Evolutionary conservation across 2,329 filamentous ascomycete genomes (phyloP).

Genomic region (Fusarium paranaense): DNA sequence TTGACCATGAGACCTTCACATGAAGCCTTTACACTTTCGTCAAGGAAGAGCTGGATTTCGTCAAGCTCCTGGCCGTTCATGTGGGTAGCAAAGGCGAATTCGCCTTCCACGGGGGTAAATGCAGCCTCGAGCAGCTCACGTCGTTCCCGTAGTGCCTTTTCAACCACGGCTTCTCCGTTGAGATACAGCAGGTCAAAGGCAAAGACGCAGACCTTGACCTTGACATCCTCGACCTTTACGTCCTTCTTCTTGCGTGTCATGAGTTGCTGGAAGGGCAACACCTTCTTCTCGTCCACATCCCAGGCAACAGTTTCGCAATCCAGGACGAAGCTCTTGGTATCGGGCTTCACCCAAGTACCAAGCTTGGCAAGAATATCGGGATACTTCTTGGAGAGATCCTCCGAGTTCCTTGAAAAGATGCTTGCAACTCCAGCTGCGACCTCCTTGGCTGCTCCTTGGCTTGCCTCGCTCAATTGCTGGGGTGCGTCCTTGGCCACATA

Average conservation of each 20-base stretch:
- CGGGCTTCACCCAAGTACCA: slow-evolving; percentile 87
- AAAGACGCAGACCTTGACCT: slow-evolving; percentile 96
- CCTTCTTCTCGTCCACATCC: slow-evolving; percentile 95
- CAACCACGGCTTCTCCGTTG: slow-evolving; percentile 90
- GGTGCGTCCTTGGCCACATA: slow-evolving; percentile 87
- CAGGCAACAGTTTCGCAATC: slow-evolving; percentile 98
- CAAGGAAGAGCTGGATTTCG: slow-evolving; percentile 90
- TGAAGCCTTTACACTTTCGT: slow-evolving; percentile 94
- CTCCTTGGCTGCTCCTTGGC: slow-evolving; percentile 72
- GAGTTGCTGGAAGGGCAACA: slow-evolving; percentile 95
- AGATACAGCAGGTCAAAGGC: slow-evolving; percentile 95
- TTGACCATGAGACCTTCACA: slow-evolving; percentile 99
- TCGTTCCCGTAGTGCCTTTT: slow-evolving; percentile 86
- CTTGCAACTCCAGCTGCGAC: slow-evolving; percentile 81
- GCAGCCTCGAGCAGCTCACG: slow-evolving; percentile 79
- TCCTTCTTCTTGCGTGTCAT: slow-evolving; percentile 99
- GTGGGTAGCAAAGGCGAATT: slow-evolving; percentile 89
- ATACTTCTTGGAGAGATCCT: slow-evolving; percentile 97
- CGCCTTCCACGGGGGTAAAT: slow-evolving; percentile 84
- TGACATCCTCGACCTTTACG: slow-evolving; percentile 94
- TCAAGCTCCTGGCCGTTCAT: slow-evolving; percentile 92
- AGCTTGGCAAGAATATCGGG: slow-evolving; percentile 93
- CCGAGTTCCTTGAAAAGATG: slow-evolving; percentile 97
- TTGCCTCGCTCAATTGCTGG: slow-evolving; percentile 73
- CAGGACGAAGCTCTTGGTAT: slow-evolving; percentile 95